Conservation (phyloP, 768 basidiomycete species). For the Coprinellus micaceus region DNA sequence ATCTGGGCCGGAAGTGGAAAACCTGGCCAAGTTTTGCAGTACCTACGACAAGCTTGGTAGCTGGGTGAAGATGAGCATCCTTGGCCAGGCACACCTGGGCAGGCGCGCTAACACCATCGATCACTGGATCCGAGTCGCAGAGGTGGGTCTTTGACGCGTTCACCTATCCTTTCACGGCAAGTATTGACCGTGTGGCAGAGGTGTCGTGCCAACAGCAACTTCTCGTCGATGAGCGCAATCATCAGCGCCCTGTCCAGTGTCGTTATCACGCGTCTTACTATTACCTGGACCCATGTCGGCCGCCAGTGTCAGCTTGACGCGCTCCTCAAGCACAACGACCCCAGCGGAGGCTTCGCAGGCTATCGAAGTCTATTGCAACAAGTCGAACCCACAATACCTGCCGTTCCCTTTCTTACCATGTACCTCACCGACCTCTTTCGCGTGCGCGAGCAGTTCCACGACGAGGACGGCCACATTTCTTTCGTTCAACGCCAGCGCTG, state of each 20-base stretch:
- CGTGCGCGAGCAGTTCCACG: conserved; percentile 47
- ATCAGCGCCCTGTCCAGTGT: conserved; percentile 59
- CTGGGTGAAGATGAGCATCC: conserved; percentile 66
- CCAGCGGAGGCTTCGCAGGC: conserved; percentile 51
- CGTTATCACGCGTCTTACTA: conserved; percentile 50
- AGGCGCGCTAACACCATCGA: conserved; percentile 60
- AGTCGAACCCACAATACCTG: conserved; percentile 44
- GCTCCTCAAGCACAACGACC: conserved; percentile 55
- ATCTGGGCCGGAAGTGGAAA: conserved; percentile 33
- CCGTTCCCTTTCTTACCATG: conserved; percentile 66
- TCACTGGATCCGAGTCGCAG: conserved; percentile 76
- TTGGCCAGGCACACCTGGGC: conserved; percentile 46
- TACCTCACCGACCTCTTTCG: conserved; percentile 60
- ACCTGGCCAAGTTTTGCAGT: conserved; percentile 51
- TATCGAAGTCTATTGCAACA: conserved; percentile 49
- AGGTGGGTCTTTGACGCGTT: conserved; percentile 50
- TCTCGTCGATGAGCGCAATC: conserved; percentile 65
- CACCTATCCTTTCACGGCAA: not conserved
- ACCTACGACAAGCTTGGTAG: conserved; percentile 58
- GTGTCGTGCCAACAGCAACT: conserved; percentile 62
- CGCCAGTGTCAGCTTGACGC: conserved; percentile 48
- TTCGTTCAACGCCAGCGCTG: conserved; percentile 55
- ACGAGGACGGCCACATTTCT: conserved; percentile 40
- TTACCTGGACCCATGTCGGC: conserved; percentile 65
- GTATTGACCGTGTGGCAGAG: conserved; percentile 38